These are phyloP conservation scores for Dactylella cylindrospora DNA, from an alignment of 2,329 filamentous ascomycete genomes.

Conservation along the genomic window DNA sequence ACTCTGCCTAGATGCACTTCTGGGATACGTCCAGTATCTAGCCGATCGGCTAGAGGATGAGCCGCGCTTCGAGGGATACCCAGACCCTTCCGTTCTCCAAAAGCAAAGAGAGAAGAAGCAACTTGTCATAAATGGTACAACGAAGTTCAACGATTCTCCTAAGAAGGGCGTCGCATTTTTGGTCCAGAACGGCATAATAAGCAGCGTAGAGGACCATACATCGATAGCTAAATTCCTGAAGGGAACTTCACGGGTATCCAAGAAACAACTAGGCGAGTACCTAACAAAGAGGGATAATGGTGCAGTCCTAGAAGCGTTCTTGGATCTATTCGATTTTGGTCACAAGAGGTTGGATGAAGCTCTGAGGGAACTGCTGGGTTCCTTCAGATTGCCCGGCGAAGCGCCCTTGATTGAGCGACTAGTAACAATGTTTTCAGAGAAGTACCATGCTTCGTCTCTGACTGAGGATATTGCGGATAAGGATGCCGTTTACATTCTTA, in stretches of 20 bases:
- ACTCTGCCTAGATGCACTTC: constrained; percentile 84
- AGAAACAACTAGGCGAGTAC: constrained; percentile 87
- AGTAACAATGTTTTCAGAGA: constrained; percentile 80
- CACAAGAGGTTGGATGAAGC: constrained; percentile 89
- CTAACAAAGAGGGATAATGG: constrained; percentile 90
- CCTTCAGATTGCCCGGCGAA: constrained; percentile 92
- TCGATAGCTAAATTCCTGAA: constrained; percentile 83
- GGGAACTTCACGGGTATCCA: constrained; percentile 83
- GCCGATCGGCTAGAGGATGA: constrained; percentile 78
- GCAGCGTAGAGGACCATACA: constrained; percentile 70
- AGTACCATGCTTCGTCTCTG: constrained; percentile 68
- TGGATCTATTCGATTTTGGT: constrained; percentile 83
- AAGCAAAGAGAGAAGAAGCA: constrained; percentile 78
- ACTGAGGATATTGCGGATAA: constrained; percentile 77
- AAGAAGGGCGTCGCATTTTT: constrained; percentile 86
- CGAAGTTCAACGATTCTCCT: constrained; percentile 92
- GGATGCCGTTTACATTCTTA: constrained; percentile 85
- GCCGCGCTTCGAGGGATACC: constrained; percentile 65
- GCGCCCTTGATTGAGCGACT: constrained; percentile 91
- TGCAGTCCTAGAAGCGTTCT: constrained; percentile 76
- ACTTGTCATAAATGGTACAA: constrained; percentile 81
- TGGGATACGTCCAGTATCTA: constrained; percentile 89
- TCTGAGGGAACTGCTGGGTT: constrained; percentile 78
- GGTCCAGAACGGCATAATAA: constrained; percentile 80
- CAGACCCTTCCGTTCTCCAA: constrained; percentile 65